Conservation (phyloP, 192 early-diverging fungal species). For the Coemansia sp. region DNA sequence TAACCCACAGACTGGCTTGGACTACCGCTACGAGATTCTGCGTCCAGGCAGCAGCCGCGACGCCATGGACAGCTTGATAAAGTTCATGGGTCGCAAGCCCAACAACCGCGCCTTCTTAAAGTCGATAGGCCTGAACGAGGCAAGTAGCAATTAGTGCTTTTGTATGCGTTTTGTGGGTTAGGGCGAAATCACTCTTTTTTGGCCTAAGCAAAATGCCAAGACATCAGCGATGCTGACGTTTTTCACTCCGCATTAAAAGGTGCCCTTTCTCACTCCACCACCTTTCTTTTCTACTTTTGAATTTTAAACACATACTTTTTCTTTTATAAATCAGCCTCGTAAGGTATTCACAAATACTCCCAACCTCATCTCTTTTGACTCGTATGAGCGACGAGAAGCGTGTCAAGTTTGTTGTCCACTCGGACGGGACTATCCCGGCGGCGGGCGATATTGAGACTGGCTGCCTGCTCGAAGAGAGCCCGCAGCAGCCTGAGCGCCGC, state of each 20-base stretch:
- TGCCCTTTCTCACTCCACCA: neutral
- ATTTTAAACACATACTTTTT: neutral
- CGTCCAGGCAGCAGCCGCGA: slow-evolving; percentile 70
- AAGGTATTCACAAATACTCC: neutral
- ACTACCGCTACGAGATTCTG: slow-evolving; percentile 77
- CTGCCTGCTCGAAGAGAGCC: slow-evolving; percentile 12
- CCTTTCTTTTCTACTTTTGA: neutral
- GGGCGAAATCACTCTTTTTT: neutral
- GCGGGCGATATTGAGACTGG: slow-evolving; percentile 42
- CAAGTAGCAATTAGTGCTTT: neutral
- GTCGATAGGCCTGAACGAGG: slow-evolving; percentile 60
- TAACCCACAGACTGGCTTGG: slow-evolving; percentile 62
- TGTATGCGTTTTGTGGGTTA: neutral
- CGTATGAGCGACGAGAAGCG: slow-evolving; percentile 51
- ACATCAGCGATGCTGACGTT: neutral
- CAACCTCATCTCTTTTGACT: slow-evolving; percentile 1
- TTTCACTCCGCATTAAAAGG: neutral
- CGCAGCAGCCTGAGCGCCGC: slow-evolving; percentile 13
- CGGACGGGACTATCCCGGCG: slow-evolving; percentile 27
- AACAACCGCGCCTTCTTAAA: slow-evolving; percentile 77
- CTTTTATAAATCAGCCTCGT: neutral
- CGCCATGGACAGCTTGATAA: slow-evolving; percentile 60
- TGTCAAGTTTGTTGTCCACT: slow-evolving; percentile 23
- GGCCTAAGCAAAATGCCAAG: neutral
- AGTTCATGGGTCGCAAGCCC: slow-evolving; percentile 83